Conservation (phyloP, 106 monocot genomes). For the Dendrobium catenatum region DNA sequence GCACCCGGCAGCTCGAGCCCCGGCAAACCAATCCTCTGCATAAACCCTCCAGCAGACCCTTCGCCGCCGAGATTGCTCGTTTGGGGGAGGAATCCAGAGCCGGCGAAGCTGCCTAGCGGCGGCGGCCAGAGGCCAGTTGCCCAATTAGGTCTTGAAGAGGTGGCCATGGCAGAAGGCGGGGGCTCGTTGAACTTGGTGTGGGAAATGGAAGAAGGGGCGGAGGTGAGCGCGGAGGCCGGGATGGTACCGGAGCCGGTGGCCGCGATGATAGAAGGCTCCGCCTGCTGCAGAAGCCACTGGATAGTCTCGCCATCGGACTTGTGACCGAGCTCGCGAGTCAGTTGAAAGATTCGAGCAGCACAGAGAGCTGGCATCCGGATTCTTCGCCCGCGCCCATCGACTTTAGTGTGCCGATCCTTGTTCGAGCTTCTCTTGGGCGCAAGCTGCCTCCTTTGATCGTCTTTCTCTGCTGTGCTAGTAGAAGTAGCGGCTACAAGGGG, state of each 20-base stretch:
- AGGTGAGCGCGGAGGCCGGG: constrained; percentile 42
- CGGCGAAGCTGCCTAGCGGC: neutral
- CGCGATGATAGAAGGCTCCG: constrained; percentile 65
- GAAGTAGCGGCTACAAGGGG: neutral
- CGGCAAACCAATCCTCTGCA: constrained; percentile 19
- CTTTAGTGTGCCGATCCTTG: constrained; percentile 74
- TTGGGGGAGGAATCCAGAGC: neutral
- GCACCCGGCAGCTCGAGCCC: constrained; percentile 35
- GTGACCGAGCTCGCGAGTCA: constrained; percentile 69
- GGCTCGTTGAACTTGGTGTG: neutral
- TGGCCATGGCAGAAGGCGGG: neutral
- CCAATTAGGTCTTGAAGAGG: constrained; percentile 3
- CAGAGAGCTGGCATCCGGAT: constrained; percentile 74
- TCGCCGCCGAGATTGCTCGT: neutral
- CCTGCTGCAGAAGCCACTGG: constrained; percentile 70
- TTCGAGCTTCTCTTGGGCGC: constrained; percentile 58
- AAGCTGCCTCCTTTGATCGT: constrained; percentile 29
- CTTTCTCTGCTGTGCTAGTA: neutral
- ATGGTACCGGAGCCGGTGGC: constrained; percentile 72
- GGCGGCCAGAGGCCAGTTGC: neutral
- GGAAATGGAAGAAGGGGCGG: constrained; percentile 7
- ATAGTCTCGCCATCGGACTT: constrained; percentile 73
- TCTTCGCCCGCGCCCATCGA: constrained; percentile 58
- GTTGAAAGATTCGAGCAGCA: constrained; percentile 69
- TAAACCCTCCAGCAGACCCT: constrained; percentile 7